Evolutionary conservation across 768 basidiomycete genomes (phyloP), one percentile per base, ranked within the genome.

Genomic region (Leccinum longicurvipes): DNA sequence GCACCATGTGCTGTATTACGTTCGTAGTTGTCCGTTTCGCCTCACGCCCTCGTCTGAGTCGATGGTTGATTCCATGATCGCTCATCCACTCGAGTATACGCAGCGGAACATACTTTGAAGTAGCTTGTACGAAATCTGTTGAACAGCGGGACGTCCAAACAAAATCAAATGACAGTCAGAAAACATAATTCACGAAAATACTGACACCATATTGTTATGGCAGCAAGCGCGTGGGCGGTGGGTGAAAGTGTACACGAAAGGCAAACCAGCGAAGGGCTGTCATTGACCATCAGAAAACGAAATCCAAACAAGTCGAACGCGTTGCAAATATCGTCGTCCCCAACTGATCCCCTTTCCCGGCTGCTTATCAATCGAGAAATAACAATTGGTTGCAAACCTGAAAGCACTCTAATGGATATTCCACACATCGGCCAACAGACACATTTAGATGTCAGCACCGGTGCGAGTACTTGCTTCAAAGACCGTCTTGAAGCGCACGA

Each of bases 381-480:
- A n/a, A n/a, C n/a, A n/a, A n/a, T 62, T 81, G 31, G 57, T 82
- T 6, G 68, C 77, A 7, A 80, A 82, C 62, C 75, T 78, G 4
- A 81, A 82, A 58, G 79, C 79, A 10, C 47, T 74, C 0, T 68
- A 65, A 31, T 61, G 61, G 51, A 71, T 82, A 34, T 74, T 76
- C 54, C 73, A 75, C 24, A 77, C 76, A 1, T 69, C 76, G 2
- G 75, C 71, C 3, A n/a, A n/a, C n/a, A n/a, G n/a, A n/a, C n/a
- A 21, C 34, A 67, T 67, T 53, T 14, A 44, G 58, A 45, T 4
- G 17, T 8, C 8, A 29, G 21, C 10, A 9, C 17, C 11, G 25
- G 44, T 53, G 42, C 5, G 14, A 19, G 11, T 12, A 19, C 71
- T 39, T 52, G 58, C 72, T 25, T 69, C 67, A 47, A 71, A 58